Base-by-base conservation (phyloP, 139 green algal species). In the Volvox reticuliferus region DNA sequence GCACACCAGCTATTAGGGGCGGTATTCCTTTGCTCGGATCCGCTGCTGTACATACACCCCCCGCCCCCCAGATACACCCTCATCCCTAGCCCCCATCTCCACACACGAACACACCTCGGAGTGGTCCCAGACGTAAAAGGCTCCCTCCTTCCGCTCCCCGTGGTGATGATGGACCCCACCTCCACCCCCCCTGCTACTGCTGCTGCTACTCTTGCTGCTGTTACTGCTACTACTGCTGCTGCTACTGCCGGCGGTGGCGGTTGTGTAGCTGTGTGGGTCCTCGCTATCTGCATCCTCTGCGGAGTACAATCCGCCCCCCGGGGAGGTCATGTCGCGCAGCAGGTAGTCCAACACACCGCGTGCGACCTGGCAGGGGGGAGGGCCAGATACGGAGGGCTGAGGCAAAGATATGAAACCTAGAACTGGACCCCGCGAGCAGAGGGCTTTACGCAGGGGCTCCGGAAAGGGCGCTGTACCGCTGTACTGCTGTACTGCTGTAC, bases 311-410 rank as follows among this genome's bases (percentile, higher is more conserved):
- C 96, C 97, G 6, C 97, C 97, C 37, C 94, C 63, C 2, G 95
- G 94, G 63, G 97, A 93, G 32, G 87, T 95, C 96, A 99, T 95
- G 90, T 99, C 97, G 0, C 97, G 91, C 50, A 91, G 82, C 75
- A 99, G 87, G 92, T 99, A 99, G 87, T 99, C 97, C 71, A 99
- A 89, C 3, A 98, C 88, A n/a, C 95, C 97, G 1, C 95, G 85
- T 0, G 92, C 96, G 20, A 97, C 89, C 16, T 55, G 50, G n/a
- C n/a, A n/a, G n/a, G n/a, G n/a, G n/a, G n/a, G 3, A 30, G 62
- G 32, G 32, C 32, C 20, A 62, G 2, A 26, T n/a, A 12, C 65
- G 65, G 65, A 3, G 65, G 65, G 44, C 5, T 9, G 9, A 55
- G 44, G 44, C 44, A 55, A 55, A 55, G 5, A 5, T 5, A 9